Evolutionary conservation across 2,329 filamentous ascomycete genomes (phyloP).

Genomic region (Claviceps sorghi): DNA sequence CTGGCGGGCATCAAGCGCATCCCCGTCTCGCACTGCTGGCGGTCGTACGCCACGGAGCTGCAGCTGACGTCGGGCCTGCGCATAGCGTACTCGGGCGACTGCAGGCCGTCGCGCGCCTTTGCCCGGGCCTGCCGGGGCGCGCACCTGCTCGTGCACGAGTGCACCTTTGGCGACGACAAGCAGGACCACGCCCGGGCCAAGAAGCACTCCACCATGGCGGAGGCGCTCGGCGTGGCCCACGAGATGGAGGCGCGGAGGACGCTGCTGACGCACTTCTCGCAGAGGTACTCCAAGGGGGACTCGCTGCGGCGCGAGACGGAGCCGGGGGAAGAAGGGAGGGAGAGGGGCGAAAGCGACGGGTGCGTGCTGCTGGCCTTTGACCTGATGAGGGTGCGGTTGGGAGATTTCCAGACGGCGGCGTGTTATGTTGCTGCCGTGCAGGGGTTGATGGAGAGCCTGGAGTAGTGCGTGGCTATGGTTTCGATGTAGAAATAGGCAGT

Average conservation of each 20-base stretch:
- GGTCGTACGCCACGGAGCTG: constrained; percentile 61
- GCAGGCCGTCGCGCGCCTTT: constrained; percentile 61
- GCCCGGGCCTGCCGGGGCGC: constrained; percentile 54
- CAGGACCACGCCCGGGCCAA: constrained; percentile 65
- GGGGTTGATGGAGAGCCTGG: constrained; percentile 32
- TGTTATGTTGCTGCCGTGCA: constrained; percentile 44
- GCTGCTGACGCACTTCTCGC: constrained; percentile 86
- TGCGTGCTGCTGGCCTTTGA: constrained; percentile 60
- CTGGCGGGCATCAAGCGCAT: constrained; percentile 54
- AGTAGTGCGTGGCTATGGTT: neutral
- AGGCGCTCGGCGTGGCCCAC: constrained; percentile 65
- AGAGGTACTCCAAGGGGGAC: constrained; percentile 65
- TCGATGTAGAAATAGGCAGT: no score
- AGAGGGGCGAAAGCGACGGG: constrained; percentile 13
- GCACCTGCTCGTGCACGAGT: constrained; percentile 85
- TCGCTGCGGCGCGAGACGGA: constrained; percentile 21
- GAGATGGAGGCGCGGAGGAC: constrained; percentile 68
- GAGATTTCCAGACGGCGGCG: constrained; percentile 54
- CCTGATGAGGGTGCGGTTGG: constrained; percentile 58
- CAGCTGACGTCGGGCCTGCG: constrained; percentile 71
- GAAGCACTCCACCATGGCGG: constrained; percentile 76
- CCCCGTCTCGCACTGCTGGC: constrained; percentile 63
- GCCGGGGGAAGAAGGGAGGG: no score
- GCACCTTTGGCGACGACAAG: constrained; percentile 86
- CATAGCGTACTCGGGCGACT: constrained; percentile 88